phyloP scores from a whole-genome alignment of 2,329 filamentous ascomycete species.

The Metarhizium robertsii region DNA sequence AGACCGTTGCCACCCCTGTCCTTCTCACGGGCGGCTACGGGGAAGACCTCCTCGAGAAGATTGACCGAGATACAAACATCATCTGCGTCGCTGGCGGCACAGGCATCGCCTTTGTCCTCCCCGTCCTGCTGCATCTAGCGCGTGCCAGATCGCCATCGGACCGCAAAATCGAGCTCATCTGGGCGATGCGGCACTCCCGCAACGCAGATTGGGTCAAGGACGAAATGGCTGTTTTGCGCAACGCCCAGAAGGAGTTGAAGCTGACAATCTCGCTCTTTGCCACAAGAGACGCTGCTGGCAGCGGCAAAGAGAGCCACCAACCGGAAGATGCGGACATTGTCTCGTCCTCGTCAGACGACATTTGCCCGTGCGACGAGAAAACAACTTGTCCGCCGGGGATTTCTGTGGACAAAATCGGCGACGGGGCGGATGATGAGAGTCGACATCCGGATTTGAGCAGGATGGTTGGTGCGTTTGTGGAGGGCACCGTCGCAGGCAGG shows the following conservation, averaged over 20 bases:
- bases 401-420: slow-evolving; percentile 20
- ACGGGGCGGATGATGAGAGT: slow-evolving; percentile 18
- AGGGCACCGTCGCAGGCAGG: slow-evolving; percentile 33
- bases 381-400: slow-evolving; percentile 8
- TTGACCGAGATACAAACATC: slow-evolving; percentile 30
- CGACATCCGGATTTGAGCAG: slow-evolving; percentile 35
- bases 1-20: slow-evolving; percentile 32
- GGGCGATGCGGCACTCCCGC: slow-evolving; percentile 46
- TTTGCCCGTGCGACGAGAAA: slow-evolving; percentile 15
- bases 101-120: slow-evolving; percentile 30
- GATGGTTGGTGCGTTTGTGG: slow-evolving; percentile 40
- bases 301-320: slow-evolving; percentile 10
- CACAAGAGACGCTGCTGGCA: slow-evolving; percentile 36
- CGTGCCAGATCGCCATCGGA: slow-evolving; percentile 33
- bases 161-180: slow-evolving; percentile 51
- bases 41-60: slow-evolving; percentile 32
- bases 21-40: slow-evolving; percentile 58
- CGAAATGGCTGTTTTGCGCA: slow-evolving; percentile 43
- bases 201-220: slow-evolving; percentile 49
- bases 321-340: slow-evolving; percentile 11
- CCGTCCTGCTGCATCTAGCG: slow-evolving; percentile 23
- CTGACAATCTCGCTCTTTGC: slow-evolving; percentile 49
- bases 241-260: slow-evolving; percentile 23
- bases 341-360: slow-evolving; percentile 17
- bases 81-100: slow-evolving; percentile 31